Percentiles rank a stretch among this genome's conserved stretches.
phyloP scores from a whole-genome alignment of 768 basidiomycete genomes.

The Lactarius hatsudake region DNA sequence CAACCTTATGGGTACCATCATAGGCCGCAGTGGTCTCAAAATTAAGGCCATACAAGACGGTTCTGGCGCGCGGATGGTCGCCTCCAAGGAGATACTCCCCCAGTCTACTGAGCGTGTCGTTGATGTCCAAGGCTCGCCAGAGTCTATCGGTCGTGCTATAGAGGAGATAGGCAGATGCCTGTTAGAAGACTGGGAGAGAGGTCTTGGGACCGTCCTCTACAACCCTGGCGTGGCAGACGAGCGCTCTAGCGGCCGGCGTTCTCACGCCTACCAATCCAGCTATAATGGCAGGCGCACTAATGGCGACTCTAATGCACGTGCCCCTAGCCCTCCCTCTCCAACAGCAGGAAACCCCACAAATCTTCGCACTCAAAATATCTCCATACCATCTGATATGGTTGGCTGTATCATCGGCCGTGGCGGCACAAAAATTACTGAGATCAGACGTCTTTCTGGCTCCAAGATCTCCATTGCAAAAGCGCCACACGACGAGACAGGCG shows the following conservation, averaged over 20 bases:
- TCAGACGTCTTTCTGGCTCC: constrained; percentile 94
- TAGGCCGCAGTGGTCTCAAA: constrained; percentile 93
- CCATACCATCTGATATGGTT: constrained; percentile 99
- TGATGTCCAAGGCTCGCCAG: constrained; percentile 92
- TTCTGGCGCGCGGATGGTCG: constrained; percentile 97
- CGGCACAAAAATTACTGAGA: constrained; percentile 98
- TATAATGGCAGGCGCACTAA: constrained; percentile 56
- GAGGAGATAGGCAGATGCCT: constrained; percentile 95
- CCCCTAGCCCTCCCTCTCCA: constrained; percentile 51
- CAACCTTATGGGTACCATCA: constrained; percentile 99
- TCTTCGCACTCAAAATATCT: constrained; percentile 97
- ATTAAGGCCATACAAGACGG: constrained; percentile 98
- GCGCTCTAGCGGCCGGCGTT: constrained; percentile 49
- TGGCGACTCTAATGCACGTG: constrained; percentile 53
- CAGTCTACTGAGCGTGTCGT: constrained; percentile 99
- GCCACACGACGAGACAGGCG: constrained; percentile 98
- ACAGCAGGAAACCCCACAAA: constrained; percentile 55
- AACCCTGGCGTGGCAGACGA: constrained; percentile 88
- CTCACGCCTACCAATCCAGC: constrained; percentile 49
- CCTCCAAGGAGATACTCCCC: constrained; percentile 98
- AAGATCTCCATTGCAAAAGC: constrained; percentile 99
- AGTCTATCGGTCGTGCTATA: constrained; percentile 89
- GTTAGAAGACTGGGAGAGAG: constrained; percentile 95
- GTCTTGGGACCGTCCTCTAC: constrained; percentile 91
- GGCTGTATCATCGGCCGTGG: constrained; percentile 94